Base-by-base conservation (phyloP, 129 eudicot species). In the Smallanthus sonchifolius region DNA sequence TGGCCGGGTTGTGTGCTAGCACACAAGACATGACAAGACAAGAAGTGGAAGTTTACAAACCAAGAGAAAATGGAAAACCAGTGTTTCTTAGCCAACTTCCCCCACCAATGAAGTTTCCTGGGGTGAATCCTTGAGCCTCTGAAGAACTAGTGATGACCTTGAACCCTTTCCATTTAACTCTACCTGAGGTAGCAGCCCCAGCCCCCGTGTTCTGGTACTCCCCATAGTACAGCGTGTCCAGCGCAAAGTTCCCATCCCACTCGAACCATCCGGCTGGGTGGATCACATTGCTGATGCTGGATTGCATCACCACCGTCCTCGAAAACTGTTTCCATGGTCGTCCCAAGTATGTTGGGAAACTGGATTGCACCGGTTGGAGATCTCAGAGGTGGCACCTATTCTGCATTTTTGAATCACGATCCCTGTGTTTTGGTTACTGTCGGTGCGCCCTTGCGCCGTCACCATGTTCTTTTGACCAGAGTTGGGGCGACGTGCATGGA, bases 341-440 rank as follows among this genome's bases (percentile, higher is more conserved):
- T 0, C 98, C 98, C 5, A 92, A 76, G 39, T 75, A 92, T 2
- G 98, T 92, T 3, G 89, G 87, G 17, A 89, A 87, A 11, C 79
- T 79, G 7, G 78, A 57, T 57, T 82, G 87, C 5, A 86, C 96
- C 0, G 96, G 85, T 39, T 10, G 68, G 34, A 92, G 75, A 19
- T 92, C 98, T 92, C 98, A 6, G 87, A 77, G 8, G 98, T 87
- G 15, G 95, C 92, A 4, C 91, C 96, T 5, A 92, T 81, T 32
- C 96, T 40, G 13, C 86, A 83, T 15, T 87, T 89, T 9, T 92
- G 98, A 48, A 92, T 89, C 2, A 89, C 91, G 5, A 92, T 92
- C 28, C 96, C 98, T 0, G 97, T 90, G 88, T 90, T 93, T 69
- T 93, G 98, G 77, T 93, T 93, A 0, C 86, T 82, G 81, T 93